Evolutionary conservation across 495 filamentous ascomycete species (phyloP), one percentile per base, ranked within the genome.

Genomic region (Aspergillus funiculosus): DNA sequence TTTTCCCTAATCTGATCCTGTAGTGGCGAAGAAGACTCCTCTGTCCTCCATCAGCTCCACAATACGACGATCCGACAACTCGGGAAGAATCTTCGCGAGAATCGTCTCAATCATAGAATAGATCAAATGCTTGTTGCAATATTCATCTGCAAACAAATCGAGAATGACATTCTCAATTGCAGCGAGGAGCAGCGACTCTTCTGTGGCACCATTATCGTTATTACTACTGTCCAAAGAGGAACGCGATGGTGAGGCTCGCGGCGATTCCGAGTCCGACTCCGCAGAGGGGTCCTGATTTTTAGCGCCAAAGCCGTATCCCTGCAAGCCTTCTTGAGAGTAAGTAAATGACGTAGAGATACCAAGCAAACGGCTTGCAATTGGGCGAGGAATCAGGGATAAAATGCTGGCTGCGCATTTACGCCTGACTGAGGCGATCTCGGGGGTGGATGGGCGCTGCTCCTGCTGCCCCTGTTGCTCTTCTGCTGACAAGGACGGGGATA

Each of bases 101-200:
- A 94, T 47, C 41, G 87, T 66, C 63, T 97, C 92, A 28, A 95
- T 54, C 28, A 89, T 71, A 17, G 75, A 69, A 52, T 91, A 94
- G 31, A 90, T 62, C 7, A 98, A 64, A 62, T 97, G 89, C 64
- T 86, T 91, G 68, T 96, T 97, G 60, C 86, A 79, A 64, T 94
- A 96, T 8, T 74, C 75, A 61, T 94, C 87, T 2, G 74, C 75
- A 56, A 94, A 85, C 11, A 87, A 67, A 53, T 88, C 83, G 14
- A 96, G 73, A 18, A 85, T 53, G 36, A 74, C 61, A 7, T 60
- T 58, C 52, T 73, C 69, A 51, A 74, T 76, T 20, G 60, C 53
- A 31, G 57, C 46, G 38, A 73, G 60, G 41, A 77, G 64, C 48
- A 58, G 57, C 48, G 54, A 44, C 37, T 70, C 65, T 48, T 69